phyloP scores from a whole-genome alignment of 208 protist species.

The Vickermania spadyakhi region DNA sequence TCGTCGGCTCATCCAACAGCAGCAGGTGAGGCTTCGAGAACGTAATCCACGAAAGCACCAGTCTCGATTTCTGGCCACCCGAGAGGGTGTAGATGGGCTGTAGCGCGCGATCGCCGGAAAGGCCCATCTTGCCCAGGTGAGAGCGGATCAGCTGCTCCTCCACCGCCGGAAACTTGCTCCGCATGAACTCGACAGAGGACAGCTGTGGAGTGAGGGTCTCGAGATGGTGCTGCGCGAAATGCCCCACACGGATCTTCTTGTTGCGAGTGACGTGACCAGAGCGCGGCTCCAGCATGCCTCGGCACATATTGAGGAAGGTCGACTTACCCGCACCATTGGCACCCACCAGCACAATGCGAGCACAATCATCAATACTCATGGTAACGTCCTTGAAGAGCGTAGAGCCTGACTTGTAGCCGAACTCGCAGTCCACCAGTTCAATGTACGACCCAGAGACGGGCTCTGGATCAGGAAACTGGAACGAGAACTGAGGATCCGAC shows the following conservation, averaged over 20 bases:
- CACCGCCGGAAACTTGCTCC: slow-evolving; percentile 73
- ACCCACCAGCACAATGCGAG: slow-evolving; percentile 86
- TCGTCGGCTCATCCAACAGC: slow-evolving; percentile 95
- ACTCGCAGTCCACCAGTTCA: slow-evolving; percentile 88
- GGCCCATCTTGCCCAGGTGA: slow-evolving; percentile 90
- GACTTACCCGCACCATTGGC: slow-evolving; percentile 93
- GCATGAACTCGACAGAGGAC: slow-evolving; percentile 88
- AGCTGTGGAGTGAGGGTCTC: slow-evolving; percentile 86
- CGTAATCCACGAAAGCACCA: slow-evolving; percentile 91
- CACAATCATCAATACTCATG: slow-evolving; percentile 82
- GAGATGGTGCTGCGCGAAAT: slow-evolving; percentile 93
- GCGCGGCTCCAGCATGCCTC: slow-evolving; percentile 73
- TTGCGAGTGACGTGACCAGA: slow-evolving; percentile 76
- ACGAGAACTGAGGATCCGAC: slow-evolving; percentile 85
- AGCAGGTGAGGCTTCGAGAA: slow-evolving; percentile 91
- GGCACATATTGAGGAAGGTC: slow-evolving; percentile 91
- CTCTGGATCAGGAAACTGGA: slow-evolving; percentile 88
- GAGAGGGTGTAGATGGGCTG: slow-evolving; percentile 91
- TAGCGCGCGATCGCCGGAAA: slow-evolving; percentile 77
- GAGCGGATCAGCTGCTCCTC: slow-evolving; percentile 76
- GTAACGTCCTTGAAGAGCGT: slow-evolving; percentile 90
- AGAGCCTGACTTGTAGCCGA: slow-evolving; percentile 81
- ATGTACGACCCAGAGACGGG: slow-evolving; percentile 66
- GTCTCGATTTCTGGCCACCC: slow-evolving; percentile 92
- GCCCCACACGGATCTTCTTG: slow-evolving; percentile 75